Evolutionary conservation across 768 basidiomycete genomes (phyloP), one percentile per base, ranked within the genome.

Genomic region (Hortiboletus flavorubellus): DNA sequence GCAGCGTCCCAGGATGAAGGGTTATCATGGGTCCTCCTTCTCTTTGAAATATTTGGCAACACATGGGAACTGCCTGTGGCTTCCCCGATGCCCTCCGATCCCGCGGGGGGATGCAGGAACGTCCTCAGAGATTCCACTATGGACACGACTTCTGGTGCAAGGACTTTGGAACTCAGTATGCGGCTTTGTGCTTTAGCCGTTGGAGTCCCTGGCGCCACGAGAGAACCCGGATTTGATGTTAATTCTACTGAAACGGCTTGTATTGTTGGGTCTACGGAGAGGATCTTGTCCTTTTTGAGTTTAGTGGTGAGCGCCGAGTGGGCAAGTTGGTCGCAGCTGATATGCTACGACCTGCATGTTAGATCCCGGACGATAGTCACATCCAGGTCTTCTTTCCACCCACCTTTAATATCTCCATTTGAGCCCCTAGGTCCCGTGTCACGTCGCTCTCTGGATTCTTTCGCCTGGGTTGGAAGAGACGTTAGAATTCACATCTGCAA

Each of bases 141-240:
- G 23, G 69, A 66, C 8, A 73, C 72, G 2, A 91, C 75, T 59
- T 81, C 82, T 3, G 76, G 72, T 2, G 90, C 84, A 11, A 93
- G 73, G n/a, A 77, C 68, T 66, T 89, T 93, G 5, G 87, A 87
- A 64, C 91, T 93, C 40, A 89, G 75, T 9, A 96, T 72, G 37
- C 88, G 82, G 56, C 79, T 84, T 61, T 88, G 85, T 1, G 87
- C 80, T 71, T 88, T 90, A 3, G 78, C 79, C 29, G 72, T 63
- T 14, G 73, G 65, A 21, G 81, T 77, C 23, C 80, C 79, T 16
- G 77, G 62, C 3, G 64, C 60, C 26, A 69, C 75, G 11, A 73
- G 67, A 15, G 68, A 50, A 39, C 78, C 55, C 9, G 73, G 48
- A 51, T 69, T 70, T 1, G 62, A 61, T 9, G 73, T 55, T 5